phyloP scores from a whole-genome alignment of 2,329 filamentous ascomycete species.

The Talaromyces sp. region DNA sequence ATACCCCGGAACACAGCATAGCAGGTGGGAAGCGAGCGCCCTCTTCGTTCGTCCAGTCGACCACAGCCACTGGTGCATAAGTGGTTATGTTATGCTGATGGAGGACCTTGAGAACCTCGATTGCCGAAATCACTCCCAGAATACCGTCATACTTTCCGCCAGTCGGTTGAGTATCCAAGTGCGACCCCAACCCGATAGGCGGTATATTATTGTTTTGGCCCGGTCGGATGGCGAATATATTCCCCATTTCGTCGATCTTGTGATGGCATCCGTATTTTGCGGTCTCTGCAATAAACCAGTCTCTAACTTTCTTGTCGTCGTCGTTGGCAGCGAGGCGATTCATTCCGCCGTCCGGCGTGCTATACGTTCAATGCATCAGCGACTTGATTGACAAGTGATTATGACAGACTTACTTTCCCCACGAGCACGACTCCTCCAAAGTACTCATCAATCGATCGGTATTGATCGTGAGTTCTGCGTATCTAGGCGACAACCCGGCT shows the following conservation, averaged over 20 bases:
- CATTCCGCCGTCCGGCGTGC: slow-evolving; percentile 52
- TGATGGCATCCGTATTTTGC: slow-evolving; percentile 55
- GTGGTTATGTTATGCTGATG: slow-evolving; percentile 67
- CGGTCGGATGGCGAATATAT: slow-evolving; percentile 19
- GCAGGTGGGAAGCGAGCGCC: slow-evolving; percentile 72
- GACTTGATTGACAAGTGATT: not conserved
- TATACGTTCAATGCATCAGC: not conserved
- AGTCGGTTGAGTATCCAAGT: slow-evolving; percentile 21
- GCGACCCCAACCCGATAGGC: slow-evolving; percentile 19
- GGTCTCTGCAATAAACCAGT: slow-evolving; percentile 64
- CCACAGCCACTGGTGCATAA: slow-evolving; percentile 67
- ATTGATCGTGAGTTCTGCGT: slow-evolving; percentile 8
- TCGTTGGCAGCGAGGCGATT: slow-evolving; percentile 63
- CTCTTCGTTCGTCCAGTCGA: slow-evolving; percentile 60
- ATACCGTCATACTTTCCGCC: slow-evolving; percentile 57
- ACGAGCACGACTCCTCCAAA: slow-evolving; percentile 4
- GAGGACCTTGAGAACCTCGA: slow-evolving; percentile 69
- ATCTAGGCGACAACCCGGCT: not conserved
- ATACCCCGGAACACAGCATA: slow-evolving; percentile 71
- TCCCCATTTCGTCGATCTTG: slow-evolving; percentile 56
- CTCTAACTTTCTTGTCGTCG: slow-evolving; percentile 60
- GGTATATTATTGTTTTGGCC: slow-evolving; percentile 15
- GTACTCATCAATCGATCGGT: slow-evolving; percentile 6
- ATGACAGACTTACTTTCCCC: slow-evolving; percentile 7
- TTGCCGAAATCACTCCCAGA: slow-evolving; percentile 66